Evolutionary conservation across 176 grass and related monocot species (phyloP).

Genomic region (Phragmites australis): DNA sequence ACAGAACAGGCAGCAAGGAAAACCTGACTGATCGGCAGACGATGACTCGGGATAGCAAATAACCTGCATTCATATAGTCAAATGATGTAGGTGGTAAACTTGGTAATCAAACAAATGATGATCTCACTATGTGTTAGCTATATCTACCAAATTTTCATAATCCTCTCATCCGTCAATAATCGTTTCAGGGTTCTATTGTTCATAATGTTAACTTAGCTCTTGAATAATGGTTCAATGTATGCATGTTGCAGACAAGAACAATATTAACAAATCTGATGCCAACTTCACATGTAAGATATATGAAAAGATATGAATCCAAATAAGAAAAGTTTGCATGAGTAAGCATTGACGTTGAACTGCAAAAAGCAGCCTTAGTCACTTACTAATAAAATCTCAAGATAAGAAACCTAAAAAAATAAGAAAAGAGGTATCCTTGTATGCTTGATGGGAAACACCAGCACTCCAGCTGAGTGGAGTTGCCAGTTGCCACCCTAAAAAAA

Average conservation of each 20-base stretch:
- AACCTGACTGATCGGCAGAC: not conserved
- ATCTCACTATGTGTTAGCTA: not conserved
- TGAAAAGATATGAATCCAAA: not conserved
- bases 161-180: not conserved
- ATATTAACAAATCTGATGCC: conserved; percentile 1
- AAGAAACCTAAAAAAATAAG: not conserved
- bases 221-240: not conserved
- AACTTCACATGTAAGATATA: conserved; percentile 22
- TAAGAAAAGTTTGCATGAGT: not conserved
- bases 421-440: not conserved
- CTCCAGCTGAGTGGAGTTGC: not conserved
- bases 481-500: no score
- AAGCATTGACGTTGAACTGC: not conserved
- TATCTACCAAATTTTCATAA: not conserved
- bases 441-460: conserved; percentile 8
- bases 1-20: not conserved
- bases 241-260: not conserved
- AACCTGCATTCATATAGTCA: not conserved
- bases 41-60: not conserved
- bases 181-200: not conserved
- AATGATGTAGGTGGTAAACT: not conserved
- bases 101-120: not conserved
- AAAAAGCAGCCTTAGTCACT: not conserved
- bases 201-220: not conserved
- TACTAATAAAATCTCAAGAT: not conserved